Conservation (phyloP, 2,329 filamentous ascomycete species). For the Lasiodiplodia theobromae region DNA sequence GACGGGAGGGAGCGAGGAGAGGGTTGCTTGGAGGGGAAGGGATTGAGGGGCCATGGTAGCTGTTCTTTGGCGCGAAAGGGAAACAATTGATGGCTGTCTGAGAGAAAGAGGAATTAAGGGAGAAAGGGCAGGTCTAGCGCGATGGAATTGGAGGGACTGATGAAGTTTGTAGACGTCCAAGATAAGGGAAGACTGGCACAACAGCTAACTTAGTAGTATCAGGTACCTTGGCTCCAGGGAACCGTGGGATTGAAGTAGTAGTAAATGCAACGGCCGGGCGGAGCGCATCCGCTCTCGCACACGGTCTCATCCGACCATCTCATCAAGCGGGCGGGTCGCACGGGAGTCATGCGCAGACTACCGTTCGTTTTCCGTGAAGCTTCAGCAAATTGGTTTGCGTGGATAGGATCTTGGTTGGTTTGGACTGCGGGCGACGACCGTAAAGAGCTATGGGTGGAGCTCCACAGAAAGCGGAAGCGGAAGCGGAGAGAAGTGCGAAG, state of each 20-base stretch:
- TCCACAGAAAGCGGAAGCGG: not conserved
- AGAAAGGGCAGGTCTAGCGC: too few relatives aligned
- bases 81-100: not conserved
- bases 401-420: not conserved
- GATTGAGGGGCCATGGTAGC: constrained; percentile 3
- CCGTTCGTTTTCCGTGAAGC: not conserved
- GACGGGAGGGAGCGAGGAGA: constrained; percentile 34
- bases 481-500: constrained; percentile 25
- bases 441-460: constrained; percentile 10
- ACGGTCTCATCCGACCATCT: not conserved
- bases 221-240: not conserved
- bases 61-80: not conserved
- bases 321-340: not conserved
- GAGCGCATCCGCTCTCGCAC: constrained; percentile 3
- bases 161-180: not conserved
- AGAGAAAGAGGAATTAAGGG: too few relatives aligned
- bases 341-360: not conserved
- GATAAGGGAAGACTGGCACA: not conserved
- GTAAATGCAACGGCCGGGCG: not conserved
- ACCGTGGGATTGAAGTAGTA: constrained; percentile 17
- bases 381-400: not conserved
- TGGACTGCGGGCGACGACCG: constrained; percentile 7
- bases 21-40: constrained; percentile 32
- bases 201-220: not conserved
- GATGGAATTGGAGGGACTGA: not conserved